These are phyloP conservation scores for Fraxinus platypoda DNA, from an alignment of 305 asterid species.

Conservation along the genomic window DNA sequence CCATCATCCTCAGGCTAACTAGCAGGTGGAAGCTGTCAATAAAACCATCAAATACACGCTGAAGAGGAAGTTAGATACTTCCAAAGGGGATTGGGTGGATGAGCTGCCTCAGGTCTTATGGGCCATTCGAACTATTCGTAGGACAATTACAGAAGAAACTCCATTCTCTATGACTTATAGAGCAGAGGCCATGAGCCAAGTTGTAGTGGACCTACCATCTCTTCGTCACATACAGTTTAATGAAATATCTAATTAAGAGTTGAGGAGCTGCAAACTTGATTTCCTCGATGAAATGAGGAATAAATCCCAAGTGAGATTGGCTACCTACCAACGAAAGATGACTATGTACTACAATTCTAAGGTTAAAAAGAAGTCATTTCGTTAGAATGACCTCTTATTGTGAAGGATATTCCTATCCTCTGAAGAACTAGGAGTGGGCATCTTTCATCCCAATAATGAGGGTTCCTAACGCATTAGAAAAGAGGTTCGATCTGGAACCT, in stretches of 20 bases:
- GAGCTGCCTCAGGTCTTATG: not conserved
- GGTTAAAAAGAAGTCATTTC: not conserved
- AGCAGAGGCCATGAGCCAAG: not conserved
- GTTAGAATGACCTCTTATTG: not conserved
- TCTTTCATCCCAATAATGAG: not conserved
- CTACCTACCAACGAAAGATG: not conserved
- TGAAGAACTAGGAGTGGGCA: not conserved
- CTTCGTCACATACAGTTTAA: not conserved
- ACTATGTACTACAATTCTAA: not conserved
- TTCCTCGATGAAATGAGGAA: not conserved
- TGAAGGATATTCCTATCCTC: not conserved
- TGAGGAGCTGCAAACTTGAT: not conserved
- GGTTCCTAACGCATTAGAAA: not conserved
- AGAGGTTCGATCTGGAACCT: not conserved
- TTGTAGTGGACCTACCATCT: not conserved
- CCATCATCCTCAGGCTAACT: not conserved
- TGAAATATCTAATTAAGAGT: not conserved
- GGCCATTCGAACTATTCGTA: not conserved
- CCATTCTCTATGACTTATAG: not conserved
- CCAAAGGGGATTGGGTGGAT: not conserved
- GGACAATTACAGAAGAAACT: not conserved
- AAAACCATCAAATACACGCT: not conserved
- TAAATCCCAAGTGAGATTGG: not conserved
- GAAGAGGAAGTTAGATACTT: not conserved
- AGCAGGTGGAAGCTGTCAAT: not conserved